Base-by-base conservation (phyloP, 129 eudicot species). In the Silybum marianum region DNA sequence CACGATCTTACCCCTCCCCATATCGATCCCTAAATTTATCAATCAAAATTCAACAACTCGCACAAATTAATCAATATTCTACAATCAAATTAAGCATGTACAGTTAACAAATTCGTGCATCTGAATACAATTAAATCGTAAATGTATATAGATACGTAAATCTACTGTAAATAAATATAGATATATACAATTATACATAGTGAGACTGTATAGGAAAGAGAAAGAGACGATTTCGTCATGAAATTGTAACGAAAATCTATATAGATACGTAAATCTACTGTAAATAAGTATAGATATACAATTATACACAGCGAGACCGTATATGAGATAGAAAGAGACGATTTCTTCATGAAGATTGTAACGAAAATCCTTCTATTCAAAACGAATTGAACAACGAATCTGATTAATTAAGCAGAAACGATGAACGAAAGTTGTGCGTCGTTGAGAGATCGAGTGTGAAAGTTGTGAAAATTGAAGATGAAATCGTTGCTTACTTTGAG, bases 1-100 rank as follows among this genome's bases (percentile, higher is more conserved):
- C 82, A 87, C 88, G 78, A 91, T 89, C 91, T 91, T 91, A 68
- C 96, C 96, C 78, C 96, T 91, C 81, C 96, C 96, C 96, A 91
- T 90, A 18, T 38, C 78, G 16, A 84, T 69, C 51, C 24, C 67
- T 65, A 65, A 65, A 22, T 63, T 19, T 7, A 26, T 40, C 25
- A 44, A 40, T 78, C 82, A 42, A 21, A 9, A 73, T 12, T 42
- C 24, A 42, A 39, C 7, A 48, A 48, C 1, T 48, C 60, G 6
- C 21, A 24, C 58, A 71, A 32, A 13, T 18, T 24, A 34, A 14
- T 70, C 44, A 1, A 58, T 16, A 36, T 9, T 21, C 12, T 10
- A 18, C 74, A 78, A 78, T 78, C 48, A 78, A 78, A 36, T 36
- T 4, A 36, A 36, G 30, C 30, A 28, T 28, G 1, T 28, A 28